Percentiles rank a stretch among this genome's conserved stretches.
Evolutionary conservation across 2,329 filamentous ascomycete species (phyloP).

Genomic region (Rosellinia necatrix): DNA sequence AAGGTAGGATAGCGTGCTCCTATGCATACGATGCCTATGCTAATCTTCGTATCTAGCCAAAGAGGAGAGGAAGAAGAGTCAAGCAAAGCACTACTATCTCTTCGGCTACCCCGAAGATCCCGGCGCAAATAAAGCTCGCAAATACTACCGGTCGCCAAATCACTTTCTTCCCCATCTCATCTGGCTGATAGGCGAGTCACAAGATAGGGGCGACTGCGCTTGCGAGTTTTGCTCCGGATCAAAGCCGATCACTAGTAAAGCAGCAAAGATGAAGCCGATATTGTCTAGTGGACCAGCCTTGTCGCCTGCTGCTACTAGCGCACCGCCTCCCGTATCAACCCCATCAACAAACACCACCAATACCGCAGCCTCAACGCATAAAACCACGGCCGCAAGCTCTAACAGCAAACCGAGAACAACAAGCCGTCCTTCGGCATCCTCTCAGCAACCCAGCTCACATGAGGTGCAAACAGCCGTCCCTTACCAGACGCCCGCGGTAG

Average conservation of each 20-base stretch:
- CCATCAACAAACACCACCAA: neutral
- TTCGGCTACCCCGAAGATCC: slow-evolving; percentile 33
- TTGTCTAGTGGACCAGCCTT: neutral
- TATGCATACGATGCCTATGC: neutral
- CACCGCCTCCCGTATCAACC: neutral
- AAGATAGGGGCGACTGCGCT: slow-evolving; percentile 28
- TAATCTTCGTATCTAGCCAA: slow-evolving; percentile 15
- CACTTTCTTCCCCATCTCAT: slow-evolving; percentile 37
- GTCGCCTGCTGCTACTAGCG: neutral
- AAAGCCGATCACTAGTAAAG: slow-evolving; percentile 23
- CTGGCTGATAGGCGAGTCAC: slow-evolving; percentile 30
- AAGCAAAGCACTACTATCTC: slow-evolving; percentile 31
- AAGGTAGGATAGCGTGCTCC: slow-evolving; percentile 12
- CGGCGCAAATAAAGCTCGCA: slow-evolving; percentile 23
- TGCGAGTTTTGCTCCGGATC: slow-evolving; percentile 31
- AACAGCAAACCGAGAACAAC: neutral
- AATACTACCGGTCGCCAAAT: slow-evolving; percentile 30
- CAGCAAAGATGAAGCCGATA: slow-evolving; percentile 10
- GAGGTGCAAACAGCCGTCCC: slow-evolving; percentile 1
- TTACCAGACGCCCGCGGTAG: neutral
- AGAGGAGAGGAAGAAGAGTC: slow-evolving; percentile 20
- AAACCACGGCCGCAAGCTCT: neutral
- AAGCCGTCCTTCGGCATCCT: neutral
- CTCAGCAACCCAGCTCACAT: slow-evolving; percentile 1
- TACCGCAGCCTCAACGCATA: neutral